phyloP scores from a whole-genome alignment of 2,329 filamentous ascomycete genomes.

The Trichoderma sp. region DNA sequence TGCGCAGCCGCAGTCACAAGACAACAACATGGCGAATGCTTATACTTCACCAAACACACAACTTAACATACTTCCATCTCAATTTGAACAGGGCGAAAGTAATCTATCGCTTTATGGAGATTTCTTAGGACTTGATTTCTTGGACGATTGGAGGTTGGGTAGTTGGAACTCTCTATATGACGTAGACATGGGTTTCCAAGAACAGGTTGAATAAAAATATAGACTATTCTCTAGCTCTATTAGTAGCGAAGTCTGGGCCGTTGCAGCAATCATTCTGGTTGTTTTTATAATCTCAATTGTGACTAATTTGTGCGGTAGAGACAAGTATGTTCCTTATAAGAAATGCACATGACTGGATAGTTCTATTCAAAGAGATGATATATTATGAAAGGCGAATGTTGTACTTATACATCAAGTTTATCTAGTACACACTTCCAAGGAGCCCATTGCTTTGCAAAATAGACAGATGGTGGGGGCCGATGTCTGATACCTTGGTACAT shows the following conservation, averaged over 20 bases:
- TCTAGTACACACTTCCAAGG: neutral
- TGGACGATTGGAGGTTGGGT: neutral
- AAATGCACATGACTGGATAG: neutral
- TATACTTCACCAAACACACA: neutral
- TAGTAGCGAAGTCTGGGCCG: neutral
- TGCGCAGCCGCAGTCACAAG: neutral
- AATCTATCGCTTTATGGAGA: neutral
- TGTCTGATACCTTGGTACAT: neutral
- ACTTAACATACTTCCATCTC: neutral
- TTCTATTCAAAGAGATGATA: neutral
- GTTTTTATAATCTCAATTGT: neutral
- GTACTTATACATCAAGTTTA: neutral
- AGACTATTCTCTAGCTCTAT: neutral
- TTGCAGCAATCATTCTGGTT: neutral
- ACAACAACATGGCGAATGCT: neutral
- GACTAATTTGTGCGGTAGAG: neutral
- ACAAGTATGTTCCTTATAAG: neutral
- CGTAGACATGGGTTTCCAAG: neutral
- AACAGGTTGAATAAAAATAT: neutral
- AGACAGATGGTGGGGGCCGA: neutral
- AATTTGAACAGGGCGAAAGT: neutral
- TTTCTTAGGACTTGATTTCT: neutral
- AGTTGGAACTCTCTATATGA: neutral
- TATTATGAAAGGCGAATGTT: neutral
- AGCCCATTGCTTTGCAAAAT: neutral